Conservation (phyloP, 192 early-diverging fungal genomes). For the Haplosporangium gracile region DNA sequence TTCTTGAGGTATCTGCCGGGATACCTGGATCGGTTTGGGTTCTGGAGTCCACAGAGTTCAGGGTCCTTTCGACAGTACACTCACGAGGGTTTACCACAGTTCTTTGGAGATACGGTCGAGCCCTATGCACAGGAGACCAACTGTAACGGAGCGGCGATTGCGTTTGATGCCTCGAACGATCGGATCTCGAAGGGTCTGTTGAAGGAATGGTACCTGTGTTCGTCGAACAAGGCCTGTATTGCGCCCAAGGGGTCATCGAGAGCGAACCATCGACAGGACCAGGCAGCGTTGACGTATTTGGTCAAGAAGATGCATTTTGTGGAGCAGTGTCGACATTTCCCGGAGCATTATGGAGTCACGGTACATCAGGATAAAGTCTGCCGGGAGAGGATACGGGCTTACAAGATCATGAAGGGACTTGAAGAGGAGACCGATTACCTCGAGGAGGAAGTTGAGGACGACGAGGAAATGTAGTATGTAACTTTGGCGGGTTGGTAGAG, state of each 20-base stretch:
- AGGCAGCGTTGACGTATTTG: slow-evolving; percentile 65
- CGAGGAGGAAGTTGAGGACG: slow-evolving; percentile 29
- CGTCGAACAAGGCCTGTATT: slow-evolving; percentile 58
- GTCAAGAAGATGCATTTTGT: slow-evolving; percentile 55
- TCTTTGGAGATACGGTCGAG: slow-evolving; percentile 49
- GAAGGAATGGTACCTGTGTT: slow-evolving; percentile 62
- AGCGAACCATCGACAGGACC: slow-evolving; percentile 69
- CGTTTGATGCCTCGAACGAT: slow-evolving; percentile 59
- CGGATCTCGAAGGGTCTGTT: slow-evolving; percentile 57
- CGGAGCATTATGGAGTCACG: slow-evolving; percentile 62
- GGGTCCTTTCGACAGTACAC: slow-evolving; percentile 60
- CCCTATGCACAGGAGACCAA: slow-evolving; percentile 56
- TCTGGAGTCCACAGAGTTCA: slow-evolving; percentile 64
- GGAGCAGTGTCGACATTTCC: slow-evolving; percentile 57
- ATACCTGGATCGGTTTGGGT: slow-evolving; percentile 58
- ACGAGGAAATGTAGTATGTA: slow-evolving; percentile 7
- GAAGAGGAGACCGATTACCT: slow-evolving; percentile 27
- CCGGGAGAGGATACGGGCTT: slow-evolving; percentile 47
- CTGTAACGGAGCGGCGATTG: slow-evolving; percentile 66
- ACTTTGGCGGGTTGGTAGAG: too few species aligned
- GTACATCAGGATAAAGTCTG: slow-evolving; percentile 64
- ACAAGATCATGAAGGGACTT: slow-evolving; percentile 53
- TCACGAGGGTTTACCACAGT: slow-evolving; percentile 63
- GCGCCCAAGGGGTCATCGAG: slow-evolving; percentile 65
- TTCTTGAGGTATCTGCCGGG: slow-evolving; percentile 51